phyloP scores from a whole-genome alignment of 2,329 filamentous ascomycete species.

The Colletotrichum plurivorum region DNA sequence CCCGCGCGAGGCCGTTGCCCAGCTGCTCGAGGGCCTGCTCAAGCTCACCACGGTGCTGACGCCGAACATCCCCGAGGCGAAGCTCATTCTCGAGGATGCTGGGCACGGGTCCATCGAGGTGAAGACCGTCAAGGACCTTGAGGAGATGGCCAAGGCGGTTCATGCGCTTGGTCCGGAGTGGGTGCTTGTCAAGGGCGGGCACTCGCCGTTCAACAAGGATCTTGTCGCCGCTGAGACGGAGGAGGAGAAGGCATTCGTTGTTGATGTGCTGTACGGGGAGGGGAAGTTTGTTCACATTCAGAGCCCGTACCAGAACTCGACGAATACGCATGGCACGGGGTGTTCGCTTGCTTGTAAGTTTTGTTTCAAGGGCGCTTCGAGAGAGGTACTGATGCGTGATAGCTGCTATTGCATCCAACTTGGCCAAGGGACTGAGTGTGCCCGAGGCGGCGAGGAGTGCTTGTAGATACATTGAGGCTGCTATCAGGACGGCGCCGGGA shows the following conservation, averaged over 20 bases:
- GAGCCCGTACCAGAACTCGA: slow-evolving; percentile 78
- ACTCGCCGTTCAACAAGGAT: slow-evolving; percentile 81
- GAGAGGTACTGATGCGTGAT: slow-evolving; percentile 9
- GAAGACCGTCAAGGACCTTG: slow-evolving; percentile 74
- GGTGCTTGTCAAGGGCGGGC: slow-evolving; percentile 92
- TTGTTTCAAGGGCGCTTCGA: background rate
- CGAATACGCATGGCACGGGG: slow-evolving; percentile 93
- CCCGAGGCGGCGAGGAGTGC: slow-evolving; percentile 75
- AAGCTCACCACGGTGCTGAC: slow-evolving; percentile 79
- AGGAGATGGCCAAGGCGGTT: slow-evolving; percentile 76
- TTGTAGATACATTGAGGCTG: slow-evolving; percentile 79
- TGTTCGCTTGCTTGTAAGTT: slow-evolving; percentile 89
- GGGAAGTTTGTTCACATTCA: slow-evolving; percentile 73
- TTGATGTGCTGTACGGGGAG: slow-evolving; percentile 82
- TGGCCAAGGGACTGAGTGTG: slow-evolving; percentile 72
- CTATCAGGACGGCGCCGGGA: slow-evolving; percentile 74
- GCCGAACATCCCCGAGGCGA: slow-evolving; percentile 83
- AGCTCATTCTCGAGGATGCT: slow-evolving; percentile 71
- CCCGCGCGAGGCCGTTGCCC: slow-evolving; percentile 73
- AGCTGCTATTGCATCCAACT: slow-evolving; percentile 83
- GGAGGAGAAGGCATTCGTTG: slow-evolving; percentile 74
- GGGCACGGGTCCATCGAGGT: slow-evolving; percentile 60
- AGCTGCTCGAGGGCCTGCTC: slow-evolving; percentile 72
- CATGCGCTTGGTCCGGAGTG: slow-evolving; percentile 80
- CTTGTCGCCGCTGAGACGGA: slow-evolving; percentile 70